Evolutionary conservation across 2,329 filamentous ascomycete species (phyloP), one percentile per base, ranked within the genome.

Genomic region (Apiospora marii): DNA sequence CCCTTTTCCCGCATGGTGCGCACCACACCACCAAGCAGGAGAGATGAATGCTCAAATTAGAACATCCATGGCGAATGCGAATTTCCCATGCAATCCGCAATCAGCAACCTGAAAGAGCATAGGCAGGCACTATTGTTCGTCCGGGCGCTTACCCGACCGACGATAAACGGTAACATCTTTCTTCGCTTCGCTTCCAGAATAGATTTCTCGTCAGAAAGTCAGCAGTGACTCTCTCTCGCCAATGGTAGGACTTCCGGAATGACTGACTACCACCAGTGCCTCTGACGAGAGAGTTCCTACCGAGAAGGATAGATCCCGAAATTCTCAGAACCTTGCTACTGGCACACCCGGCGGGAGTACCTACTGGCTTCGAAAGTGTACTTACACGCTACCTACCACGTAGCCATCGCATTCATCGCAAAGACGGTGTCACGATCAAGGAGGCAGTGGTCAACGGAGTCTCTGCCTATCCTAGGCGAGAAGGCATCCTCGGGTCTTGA

Each of bases 321-420:
- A 64, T 64, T 19, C 34, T 64, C 58, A 64, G 58, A n/a, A 41
- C 58, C 58, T 64, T 64, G 34, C 19, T 64, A 64, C 19, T 19
- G 58, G 19, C 58, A 64, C 58, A 37, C 58, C 58, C 58, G 41
- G 30, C 58, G 19, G 8, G n/a, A 22, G 58, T 64, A 64, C 58
- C 8, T 64, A 22, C 22, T 37, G 19, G 10, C n/a, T 64, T 64
- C 58, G 8, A 64, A n/a, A 64, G 3, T 22, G 12, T 64, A 64
- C 34, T 34, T 64, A 19, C 58, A 37, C n/a, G 58, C 34, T 64
- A 64, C 58, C 19, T 64, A 41, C 22, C n/a, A 41, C 19, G 58
- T 64, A 64, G 34, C 10, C 30, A 22, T 1, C 3, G 34, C 10
- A 22, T 41, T 8, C 58, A 22, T 22, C 22, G 30, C 34, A 14